Evolutionary conservation across 306 rosid genomes (phyloP).

Genomic region (Styphnolobium japonicum): DNA sequence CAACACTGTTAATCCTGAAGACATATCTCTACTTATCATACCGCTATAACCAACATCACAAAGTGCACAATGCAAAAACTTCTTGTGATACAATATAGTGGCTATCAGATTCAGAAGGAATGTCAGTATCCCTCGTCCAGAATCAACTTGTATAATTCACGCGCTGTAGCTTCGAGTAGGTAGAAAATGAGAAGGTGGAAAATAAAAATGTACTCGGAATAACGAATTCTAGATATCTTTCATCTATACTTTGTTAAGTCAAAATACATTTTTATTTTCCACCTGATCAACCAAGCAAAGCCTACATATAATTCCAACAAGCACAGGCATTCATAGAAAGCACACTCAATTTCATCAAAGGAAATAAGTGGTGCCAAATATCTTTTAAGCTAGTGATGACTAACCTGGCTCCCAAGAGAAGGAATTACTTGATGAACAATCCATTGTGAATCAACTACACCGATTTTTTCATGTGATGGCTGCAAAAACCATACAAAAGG

Average conservation of each 20-base stretch:
- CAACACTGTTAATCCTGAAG: background rate
- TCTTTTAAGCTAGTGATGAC: slow-evolving; percentile 25
- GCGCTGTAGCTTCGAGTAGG: too few species aligned
- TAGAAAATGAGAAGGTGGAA: too few species aligned
- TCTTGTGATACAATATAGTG: background rate
- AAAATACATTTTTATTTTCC: background rate
- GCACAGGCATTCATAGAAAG: background rate
- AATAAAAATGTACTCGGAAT: background rate
- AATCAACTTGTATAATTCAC: background rate
- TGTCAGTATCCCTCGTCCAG: background rate
- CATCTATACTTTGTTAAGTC: background rate
- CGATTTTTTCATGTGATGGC: slow-evolving; percentile 97
- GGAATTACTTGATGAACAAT: slow-evolving; percentile 94
- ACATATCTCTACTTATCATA: background rate
- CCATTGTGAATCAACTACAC: slow-evolving; percentile 98
- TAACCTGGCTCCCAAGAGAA: slow-evolving; percentile 87
- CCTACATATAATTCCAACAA: slow-evolving; percentile 9
- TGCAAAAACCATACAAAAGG: slow-evolving; percentile 36
- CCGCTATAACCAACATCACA: background rate
- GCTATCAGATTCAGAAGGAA: background rate
- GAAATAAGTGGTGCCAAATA: slow-evolving; percentile 1
- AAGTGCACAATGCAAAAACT: background rate
- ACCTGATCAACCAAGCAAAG: background rate
- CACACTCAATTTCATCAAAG: background rate
- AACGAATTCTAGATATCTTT: slow-evolving; percentile 1